Base-by-base conservation (phyloP, 2,329 filamentous ascomycete genomes). In the Geosmithia morbida region DNA sequence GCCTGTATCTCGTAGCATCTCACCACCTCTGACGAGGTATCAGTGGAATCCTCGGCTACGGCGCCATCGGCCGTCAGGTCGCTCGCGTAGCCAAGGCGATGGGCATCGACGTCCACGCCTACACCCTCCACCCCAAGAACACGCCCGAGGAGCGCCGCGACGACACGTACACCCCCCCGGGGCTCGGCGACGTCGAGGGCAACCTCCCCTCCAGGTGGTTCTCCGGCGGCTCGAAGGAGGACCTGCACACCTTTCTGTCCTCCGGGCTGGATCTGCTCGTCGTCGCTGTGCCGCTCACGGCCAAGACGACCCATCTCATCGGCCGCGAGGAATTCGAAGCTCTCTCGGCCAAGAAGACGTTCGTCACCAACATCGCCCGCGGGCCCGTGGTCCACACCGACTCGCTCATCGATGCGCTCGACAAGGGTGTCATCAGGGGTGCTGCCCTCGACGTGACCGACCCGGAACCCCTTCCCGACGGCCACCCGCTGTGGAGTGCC, bases 381-480 rank as follows among this genome's bases (percentile, higher is more conserved):
- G 85, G 71, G 0, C 63, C 65, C 0, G 62, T 75, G 14, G 58
- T 75, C 19, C 55, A 69, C 45, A 71, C 69, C 2, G 63, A 72
- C 2, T 81, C 77, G 2, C 59, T 90, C 46, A 71, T 87, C 17
- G 66, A 67, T 1, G 81, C 83, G 0, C 63, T 89, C 11, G 62
- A 73, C 40, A 51, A 51, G 2, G 67, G 59, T 5, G 44, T 58
- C 16, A 66, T 71, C 44, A 57, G 68, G 2, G 85, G 85, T 29
- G 86, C 85, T 0, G 84, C 84, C 1, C 63, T 90, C 41, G 85
- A 89, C 58, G 85, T 90, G 1, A 84, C 85, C 2, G 84, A 89
- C 50, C 85, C 85, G 0, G 86, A 90, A 60, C 86, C 86, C 0
- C 59, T 90, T 51, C 83, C 84, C 0, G 62, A 69, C 2, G 75